Conservation (phyloP, 2,329 filamentous ascomycete genomes). For the Trematosphaeria pertusa region DNA sequence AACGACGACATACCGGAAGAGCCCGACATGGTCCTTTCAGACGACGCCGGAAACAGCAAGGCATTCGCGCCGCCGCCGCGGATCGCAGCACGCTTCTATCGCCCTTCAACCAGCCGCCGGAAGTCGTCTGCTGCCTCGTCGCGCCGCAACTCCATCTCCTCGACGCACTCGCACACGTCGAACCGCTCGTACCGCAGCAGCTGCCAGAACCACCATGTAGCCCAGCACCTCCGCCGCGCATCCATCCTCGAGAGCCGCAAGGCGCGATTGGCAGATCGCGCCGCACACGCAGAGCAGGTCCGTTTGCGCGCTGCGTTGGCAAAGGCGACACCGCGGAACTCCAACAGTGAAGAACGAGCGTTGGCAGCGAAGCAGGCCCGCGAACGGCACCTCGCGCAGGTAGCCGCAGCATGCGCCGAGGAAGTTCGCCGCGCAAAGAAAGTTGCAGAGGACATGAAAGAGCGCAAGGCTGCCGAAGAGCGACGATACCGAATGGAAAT, state of each 20-base stretch:
- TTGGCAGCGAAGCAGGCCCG: slow-evolving; percentile 78
- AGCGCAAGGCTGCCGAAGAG: slow-evolving; percentile 77
- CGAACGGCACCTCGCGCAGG: slow-evolving; percentile 81
- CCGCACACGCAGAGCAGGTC: slow-evolving; percentile 84
- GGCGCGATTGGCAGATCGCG: slow-evolving; percentile 78
- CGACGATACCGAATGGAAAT: slow-evolving; percentile 74
- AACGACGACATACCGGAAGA: slow-evolving; percentile 52
- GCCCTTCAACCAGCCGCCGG: slow-evolving; percentile 68
- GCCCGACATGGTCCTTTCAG: slow-evolving; percentile 49
- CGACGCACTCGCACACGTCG: slow-evolving; percentile 74
- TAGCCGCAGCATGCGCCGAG: slow-evolving; percentile 80
- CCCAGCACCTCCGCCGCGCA: slow-evolving; percentile 78
- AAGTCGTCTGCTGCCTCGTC: slow-evolving; percentile 80
- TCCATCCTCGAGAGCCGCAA: slow-evolving; percentile 83
- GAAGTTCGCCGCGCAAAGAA: slow-evolving; percentile 84
- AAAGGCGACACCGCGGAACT: slow-evolving; percentile 72
- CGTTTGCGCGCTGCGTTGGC: slow-evolving; percentile 76
- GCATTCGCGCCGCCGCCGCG: slow-evolving; percentile 73
- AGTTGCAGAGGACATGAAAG: slow-evolving; percentile 81
- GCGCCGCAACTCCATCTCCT: slow-evolving; percentile 80
- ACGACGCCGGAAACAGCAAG: slow-evolving; percentile 46
- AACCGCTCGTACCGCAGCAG: slow-evolving; percentile 62
- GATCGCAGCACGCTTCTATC: slow-evolving; percentile 80
- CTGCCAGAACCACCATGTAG: slow-evolving; percentile 77
- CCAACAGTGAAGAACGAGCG: slow-evolving; percentile 76